Conservation (phyloP, 306 rosid species). For the Vicia sativa region DNA sequence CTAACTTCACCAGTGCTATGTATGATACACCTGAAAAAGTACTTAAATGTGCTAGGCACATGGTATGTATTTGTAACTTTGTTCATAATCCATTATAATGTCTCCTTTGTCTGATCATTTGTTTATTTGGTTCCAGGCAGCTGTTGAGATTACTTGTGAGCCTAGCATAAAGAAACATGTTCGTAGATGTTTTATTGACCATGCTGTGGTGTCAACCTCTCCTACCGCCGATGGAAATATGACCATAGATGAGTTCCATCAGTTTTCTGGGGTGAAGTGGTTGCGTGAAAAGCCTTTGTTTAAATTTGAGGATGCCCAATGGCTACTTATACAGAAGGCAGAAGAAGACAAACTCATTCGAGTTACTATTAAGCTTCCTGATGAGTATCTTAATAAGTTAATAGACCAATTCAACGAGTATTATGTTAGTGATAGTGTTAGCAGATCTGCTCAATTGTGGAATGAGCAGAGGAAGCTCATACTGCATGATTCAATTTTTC, state of each 20-base stretch:
- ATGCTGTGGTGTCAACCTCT: constrained; percentile 78
- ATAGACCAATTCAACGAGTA: constrained; percentile 79
- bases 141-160: constrained; percentile 97
- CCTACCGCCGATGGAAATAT: constrained; percentile 80
- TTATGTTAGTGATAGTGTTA: constrained; percentile 94
- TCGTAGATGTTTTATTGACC: constrained; percentile 81
- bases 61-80: too few relatives aligned
- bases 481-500: constrained; percentile 81
- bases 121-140: constrained; percentile 65
- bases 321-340: constrained; percentile 97
- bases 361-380: constrained; percentile 87
- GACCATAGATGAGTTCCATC: constrained; percentile 87
- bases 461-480: constrained; percentile 94
- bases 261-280: constrained; percentile 90
- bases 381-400: constrained; percentile 70
- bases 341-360: constrained; percentile 94
- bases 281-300: constrained; percentile 82
- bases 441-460: constrained; percentile 97
- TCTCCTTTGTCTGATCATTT: constrained; percentile 8
- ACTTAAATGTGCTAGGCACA: too few relatives aligned
- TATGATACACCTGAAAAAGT: constrained; percentile 83
- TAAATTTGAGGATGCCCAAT: constrained; percentile 88
- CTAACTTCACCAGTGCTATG: constrained; percentile 88
- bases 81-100: constrained; percentile 11
- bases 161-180: constrained; percentile 94